These are phyloP conservation scores for Saururus chinensis DNA, from an alignment of 164 flowering plant genomes.

Conservation along the genomic window DNA sequence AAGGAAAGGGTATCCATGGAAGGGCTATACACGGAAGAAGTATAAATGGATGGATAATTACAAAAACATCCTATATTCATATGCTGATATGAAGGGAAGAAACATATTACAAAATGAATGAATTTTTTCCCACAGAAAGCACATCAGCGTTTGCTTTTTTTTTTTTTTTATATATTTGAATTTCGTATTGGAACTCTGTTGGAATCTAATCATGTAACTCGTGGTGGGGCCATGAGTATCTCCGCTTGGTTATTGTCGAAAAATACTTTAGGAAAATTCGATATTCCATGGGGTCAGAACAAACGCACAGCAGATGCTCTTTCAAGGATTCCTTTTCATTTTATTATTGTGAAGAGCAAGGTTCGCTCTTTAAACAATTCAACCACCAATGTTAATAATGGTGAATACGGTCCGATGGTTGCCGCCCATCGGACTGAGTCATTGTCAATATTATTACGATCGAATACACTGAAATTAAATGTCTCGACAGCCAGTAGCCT, in stretches of 20 bases:
- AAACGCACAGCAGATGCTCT: neutral
- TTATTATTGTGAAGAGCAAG: neutral
- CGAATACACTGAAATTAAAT: neutral
- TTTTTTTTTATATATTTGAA: too few species aligned
- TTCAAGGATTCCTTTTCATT: too few species aligned
- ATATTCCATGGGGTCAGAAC: neutral
- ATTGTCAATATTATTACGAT: too few species aligned
- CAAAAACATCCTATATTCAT: too few species aligned
- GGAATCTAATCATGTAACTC: neutral
- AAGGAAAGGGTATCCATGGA: too few species aligned
- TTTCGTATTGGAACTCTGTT: neutral
- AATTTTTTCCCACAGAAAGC: too few species aligned
- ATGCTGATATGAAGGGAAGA: too few species aligned
- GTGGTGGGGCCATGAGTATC: neutral
- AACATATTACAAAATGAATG: too few species aligned
- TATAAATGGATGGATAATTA: too few species aligned
- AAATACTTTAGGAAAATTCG: neutral
- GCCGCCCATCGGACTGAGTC: neutral
- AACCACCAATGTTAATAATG: neutral
- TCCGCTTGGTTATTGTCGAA: neutral
- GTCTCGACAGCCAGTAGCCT: too few species aligned
- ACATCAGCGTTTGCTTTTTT: too few species aligned
- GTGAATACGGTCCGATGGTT: neutral
- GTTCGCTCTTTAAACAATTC: neutral
- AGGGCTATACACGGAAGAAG: too few species aligned